phyloP scores from a whole-genome alignment of 179 eudicot species.

The Spergularia azorica region DNA sequence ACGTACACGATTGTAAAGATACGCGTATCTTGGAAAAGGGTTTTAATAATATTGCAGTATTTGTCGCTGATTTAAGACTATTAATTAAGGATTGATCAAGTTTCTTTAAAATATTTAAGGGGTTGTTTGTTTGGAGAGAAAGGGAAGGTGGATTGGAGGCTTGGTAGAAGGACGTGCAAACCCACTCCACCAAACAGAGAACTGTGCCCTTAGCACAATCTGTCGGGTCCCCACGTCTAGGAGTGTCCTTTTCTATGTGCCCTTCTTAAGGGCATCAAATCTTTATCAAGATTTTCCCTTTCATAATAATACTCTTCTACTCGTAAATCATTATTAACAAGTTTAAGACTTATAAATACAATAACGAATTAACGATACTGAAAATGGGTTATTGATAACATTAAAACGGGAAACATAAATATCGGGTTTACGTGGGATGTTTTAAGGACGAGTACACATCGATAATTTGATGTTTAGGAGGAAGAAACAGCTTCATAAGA shows the following conservation, averaged over 20 bases:
- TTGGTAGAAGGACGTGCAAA: conserved; percentile 23
- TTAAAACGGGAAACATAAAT: too few species aligned
- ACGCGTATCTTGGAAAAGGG: conserved; percentile 25
- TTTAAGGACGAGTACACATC: too few species aligned
- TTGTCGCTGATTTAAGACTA: conserved; percentile 15
- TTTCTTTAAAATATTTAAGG: neutral
- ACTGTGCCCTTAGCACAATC: conserved; percentile 26
- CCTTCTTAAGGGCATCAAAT: conserved; percentile 33
- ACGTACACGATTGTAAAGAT: conserved; percentile 20
- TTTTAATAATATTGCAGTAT: conserved; percentile 12
- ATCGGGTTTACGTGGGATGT: too few species aligned
- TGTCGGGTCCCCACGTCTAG: conserved; percentile 29
- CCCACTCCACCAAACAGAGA: conserved; percentile 24
- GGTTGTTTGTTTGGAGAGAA: conserved; percentile 3
- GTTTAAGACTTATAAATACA: too few species aligned
- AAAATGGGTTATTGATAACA: too few species aligned
- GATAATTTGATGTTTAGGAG: too few species aligned
- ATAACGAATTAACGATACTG: too few species aligned
- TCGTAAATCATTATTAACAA: neutral
- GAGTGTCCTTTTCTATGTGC: conserved; percentile 17
- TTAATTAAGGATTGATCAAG: neutral
- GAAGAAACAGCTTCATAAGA: too few species aligned
- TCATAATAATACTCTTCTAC: conserved; percentile 7
- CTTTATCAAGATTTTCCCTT: conserved; percentile 15
- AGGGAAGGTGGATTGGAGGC: conserved; percentile 1